Base-by-base conservation (phyloP, 2,329 filamentous ascomycete genomes). In the Ustulina deusta region DNA sequence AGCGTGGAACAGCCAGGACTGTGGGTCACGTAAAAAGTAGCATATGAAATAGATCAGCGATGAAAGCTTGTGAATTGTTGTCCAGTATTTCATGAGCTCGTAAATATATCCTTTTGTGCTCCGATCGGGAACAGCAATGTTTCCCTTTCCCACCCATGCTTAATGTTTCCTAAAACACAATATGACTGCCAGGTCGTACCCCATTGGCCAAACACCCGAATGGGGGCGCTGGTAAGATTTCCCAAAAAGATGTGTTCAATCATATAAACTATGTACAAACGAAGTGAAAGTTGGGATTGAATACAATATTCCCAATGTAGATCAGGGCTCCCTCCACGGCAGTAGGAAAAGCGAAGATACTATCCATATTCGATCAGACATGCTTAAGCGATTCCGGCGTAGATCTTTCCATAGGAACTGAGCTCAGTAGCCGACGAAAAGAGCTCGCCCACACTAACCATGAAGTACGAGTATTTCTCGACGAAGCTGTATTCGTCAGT, bases 401-500 rank as follows among this genome's bases (percentile, higher is more conserved):
- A 89, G 64, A 81, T 81, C 72, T 82, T 75, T 75, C 87, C 87
- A 69, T 81, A 82, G 25, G 70, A 68, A 81, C 81, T 86, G 27
- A 85, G 79, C n/a, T 76, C 36, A 29, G 75, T 78, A 52, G 74
- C 58, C 36, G 78, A 79, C 54, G 76, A 64, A 78, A 87, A 79
- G 71, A 86, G 79, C 61, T 78, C 76, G 72, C 80, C 81, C 22
- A 79, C 74, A 49, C 74, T 73, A 22, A 83, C 83, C 82, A 85
- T 85, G 79, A 87, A 89, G 83, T 87, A 89, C 27, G 86, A 82
- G 80, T 88, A 89, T 68, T 82, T 83, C 73, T 85, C 79, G 52
- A 89, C 82, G 76, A 84, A 87, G 60, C 77, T 75, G 73, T 82
- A 83, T 55, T 77, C 77, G 27, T 82, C 77, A 71, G 73, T 77